Conservation (phyloP, 768 basidiomycete species). For the Gyrodon lividus region DNA sequence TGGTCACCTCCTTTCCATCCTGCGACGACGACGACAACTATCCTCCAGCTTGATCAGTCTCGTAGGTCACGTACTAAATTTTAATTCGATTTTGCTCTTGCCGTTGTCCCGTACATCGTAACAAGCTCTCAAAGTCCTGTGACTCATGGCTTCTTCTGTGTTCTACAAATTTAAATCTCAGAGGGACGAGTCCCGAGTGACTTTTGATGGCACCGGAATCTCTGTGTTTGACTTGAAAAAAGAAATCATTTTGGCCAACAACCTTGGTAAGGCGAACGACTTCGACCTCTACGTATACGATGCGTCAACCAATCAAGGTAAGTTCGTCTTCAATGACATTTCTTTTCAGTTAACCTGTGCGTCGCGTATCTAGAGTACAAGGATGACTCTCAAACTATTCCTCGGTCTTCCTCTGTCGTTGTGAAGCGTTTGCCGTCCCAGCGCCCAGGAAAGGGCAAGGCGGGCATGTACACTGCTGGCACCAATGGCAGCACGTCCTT, state of each 20-base stretch:
- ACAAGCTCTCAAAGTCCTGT: conserved; percentile 14
- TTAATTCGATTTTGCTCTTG: conserved; percentile 13
- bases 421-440: conserved; percentile 86
- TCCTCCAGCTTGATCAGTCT: conserved; percentile 6
- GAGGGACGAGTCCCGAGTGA: conserved; percentile 90
- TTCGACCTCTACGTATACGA: conserved; percentile 93
- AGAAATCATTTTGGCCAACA: conserved; percentile 96
- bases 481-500: conserved; percentile 38
- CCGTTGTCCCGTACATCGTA: conserved; percentile 16
- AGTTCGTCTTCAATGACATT: conserved; percentile 5
- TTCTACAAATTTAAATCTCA: conserved; percentile 98
- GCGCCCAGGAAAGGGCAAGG: conserved; percentile 81
- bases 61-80: conserved; percentile 25
- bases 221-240: conserved; percentile 99
- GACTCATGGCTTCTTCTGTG: conserved; percentile 83
- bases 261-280: conserved; percentile 93
- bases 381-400: conserved; percentile 89
- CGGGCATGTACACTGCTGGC: conserved; percentile 68
- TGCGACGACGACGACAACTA: conserved; percentile 19
- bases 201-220: conserved; percentile 98
- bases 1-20: background rate
- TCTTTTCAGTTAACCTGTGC: background rate
- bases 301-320: conserved; percentile 86
- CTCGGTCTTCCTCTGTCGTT: conserved; percentile 91
- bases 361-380: conserved; percentile 65